phyloP scores from a whole-genome alignment of 768 basidiomycete genomes.

The Mycena rebaudengoi region DNA sequence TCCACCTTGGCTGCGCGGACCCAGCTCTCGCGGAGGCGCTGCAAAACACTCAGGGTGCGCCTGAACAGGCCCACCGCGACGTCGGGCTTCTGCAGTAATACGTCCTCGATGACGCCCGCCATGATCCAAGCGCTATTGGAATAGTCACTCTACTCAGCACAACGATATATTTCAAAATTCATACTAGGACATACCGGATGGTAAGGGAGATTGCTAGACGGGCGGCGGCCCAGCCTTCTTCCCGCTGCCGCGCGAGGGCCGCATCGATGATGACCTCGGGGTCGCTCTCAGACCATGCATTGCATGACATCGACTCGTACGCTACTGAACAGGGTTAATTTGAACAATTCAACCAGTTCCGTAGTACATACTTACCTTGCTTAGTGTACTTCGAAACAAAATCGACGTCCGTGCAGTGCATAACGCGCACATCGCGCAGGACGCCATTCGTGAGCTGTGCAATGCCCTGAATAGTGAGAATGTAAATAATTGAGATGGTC shows the following conservation, averaged over 20 bases:
- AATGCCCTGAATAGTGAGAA: constrained; percentile 8
- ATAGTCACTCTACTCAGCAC: not conserved
- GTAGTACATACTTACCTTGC: constrained; percentile 23
- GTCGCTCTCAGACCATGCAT: not conserved
- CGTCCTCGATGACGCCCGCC: constrained; percentile 4
- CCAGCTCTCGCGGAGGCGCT: constrained; percentile 18
- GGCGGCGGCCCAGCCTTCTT: constrained; percentile 24
- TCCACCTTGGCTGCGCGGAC: not conserved
- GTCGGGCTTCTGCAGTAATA: not conserved
- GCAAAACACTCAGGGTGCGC: constrained; percentile 14
- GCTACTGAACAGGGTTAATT: too few relatives aligned
- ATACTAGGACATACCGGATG: constrained; percentile 26
- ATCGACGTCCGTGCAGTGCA: constrained; percentile 15
- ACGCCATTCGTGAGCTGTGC: constrained; percentile 25
- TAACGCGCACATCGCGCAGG: constrained; percentile 27
- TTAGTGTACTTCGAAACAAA: constrained; percentile 20
- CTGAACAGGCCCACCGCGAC: constrained; percentile 17
- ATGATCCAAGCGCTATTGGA: constrained; percentile 33
- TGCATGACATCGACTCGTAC: not conserved
- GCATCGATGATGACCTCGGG: constrained; percentile 24
- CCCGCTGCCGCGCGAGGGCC: constrained; percentile 22
- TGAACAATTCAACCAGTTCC: not conserved
- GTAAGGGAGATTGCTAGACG: constrained; percentile 24
- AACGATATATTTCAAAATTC: too few relatives aligned
- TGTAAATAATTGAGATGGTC: not conserved